Conservation (phyloP, 208 protist genomes). For the Herpetomonas samuelpessoai region DNA sequence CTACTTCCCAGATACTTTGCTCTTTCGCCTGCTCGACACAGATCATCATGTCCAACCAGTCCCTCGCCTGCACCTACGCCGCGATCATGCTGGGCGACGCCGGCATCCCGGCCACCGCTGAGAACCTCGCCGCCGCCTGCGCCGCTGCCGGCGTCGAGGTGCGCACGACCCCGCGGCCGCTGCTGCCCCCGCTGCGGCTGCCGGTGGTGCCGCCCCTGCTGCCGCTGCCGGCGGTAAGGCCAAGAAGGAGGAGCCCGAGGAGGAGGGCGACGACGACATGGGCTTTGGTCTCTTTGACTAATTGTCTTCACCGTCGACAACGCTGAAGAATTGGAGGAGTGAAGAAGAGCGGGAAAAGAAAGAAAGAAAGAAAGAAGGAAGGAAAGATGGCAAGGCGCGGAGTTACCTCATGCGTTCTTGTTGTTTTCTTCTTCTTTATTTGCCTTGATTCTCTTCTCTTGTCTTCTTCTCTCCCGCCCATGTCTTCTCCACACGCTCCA, state of each 20-base stretch:
- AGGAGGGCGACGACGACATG: slow-evolving; percentile 80
- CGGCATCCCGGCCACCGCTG: slow-evolving; percentile 61
- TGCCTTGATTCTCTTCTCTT: too few relatives aligned
- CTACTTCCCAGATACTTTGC: slow-evolving; percentile 2
- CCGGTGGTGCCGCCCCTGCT: slow-evolving; percentile 20
- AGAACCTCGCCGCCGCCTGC: slow-evolving; percentile 66
- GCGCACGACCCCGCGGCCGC: slow-evolving; percentile 55
- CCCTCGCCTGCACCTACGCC: slow-evolving; percentile 86
- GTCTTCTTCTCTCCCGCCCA: too few relatives aligned
- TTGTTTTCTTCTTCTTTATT: too few relatives aligned
- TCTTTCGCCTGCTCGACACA: neutral
- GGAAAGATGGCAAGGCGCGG: too few relatives aligned
- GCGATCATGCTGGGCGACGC: slow-evolving; percentile 76
- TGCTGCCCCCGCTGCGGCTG: slow-evolving; percentile 23
- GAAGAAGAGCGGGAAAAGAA: too few relatives aligned
- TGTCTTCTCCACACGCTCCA: too few relatives aligned
- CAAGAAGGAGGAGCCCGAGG: slow-evolving; percentile 27
- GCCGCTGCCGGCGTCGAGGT: slow-evolving; percentile 70
- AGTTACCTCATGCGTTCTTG: too few relatives aligned
- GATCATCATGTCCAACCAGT: slow-evolving; percentile 48
- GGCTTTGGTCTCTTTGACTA: slow-evolving; percentile 79
- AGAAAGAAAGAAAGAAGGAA: too few relatives aligned
- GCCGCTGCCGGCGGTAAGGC: slow-evolving; percentile 13
- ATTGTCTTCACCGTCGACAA: too few relatives aligned
- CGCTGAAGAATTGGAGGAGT: too few relatives aligned